Conservation (phyloP, 2,329 filamentous ascomycete genomes). For the Ramularia endophylla region DNA sequence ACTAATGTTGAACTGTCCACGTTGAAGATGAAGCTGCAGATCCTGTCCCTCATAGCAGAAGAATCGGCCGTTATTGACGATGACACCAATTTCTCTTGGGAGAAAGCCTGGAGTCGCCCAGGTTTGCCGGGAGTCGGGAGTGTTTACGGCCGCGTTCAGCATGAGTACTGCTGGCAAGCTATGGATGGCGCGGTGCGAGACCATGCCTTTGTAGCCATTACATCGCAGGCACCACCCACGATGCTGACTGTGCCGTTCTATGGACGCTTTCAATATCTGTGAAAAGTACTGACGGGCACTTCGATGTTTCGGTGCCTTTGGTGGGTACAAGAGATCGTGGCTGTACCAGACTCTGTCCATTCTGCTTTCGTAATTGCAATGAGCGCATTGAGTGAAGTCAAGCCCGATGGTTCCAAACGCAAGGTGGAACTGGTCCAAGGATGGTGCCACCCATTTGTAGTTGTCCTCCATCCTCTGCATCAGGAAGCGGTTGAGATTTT, state of each 20-base stretch:
- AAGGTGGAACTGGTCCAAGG: slow-evolving; percentile 60
- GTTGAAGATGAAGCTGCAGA: slow-evolving; percentile 69
- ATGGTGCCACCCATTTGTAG: slow-evolving; percentile 57
- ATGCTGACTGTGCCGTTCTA: slow-evolving; percentile 82
- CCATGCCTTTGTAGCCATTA: slow-evolving; percentile 81
- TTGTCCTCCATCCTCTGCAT: slow-evolving; percentile 65
- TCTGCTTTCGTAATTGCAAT: slow-evolving; percentile 80
- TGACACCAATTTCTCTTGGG: slow-evolving; percentile 88
- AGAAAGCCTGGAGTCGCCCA: slow-evolving; percentile 91
- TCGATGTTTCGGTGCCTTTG: slow-evolving; percentile 35
- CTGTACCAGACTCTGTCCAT: slow-evolving; percentile 72
- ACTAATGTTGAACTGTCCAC: slow-evolving; percentile 71
- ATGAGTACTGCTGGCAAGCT: slow-evolving; percentile 79
- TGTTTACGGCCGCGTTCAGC: slow-evolving; percentile 73
- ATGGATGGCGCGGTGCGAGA: slow-evolving; percentile 77
- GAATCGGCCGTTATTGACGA: slow-evolving; percentile 84
- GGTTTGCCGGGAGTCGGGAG: slow-evolving; percentile 66
- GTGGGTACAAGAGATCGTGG: slow-evolving; percentile 79
- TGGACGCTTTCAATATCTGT: slow-evolving; percentile 83
- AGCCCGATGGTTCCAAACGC: slow-evolving; percentile 64
- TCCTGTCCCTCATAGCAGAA: slow-evolving; percentile 94
- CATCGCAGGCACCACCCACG: slow-evolving; percentile 93
- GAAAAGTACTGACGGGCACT: slow-evolving; percentile 56
- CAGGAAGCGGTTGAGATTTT: slow-evolving; percentile 79
- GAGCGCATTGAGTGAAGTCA: slow-evolving; percentile 73